Evolutionary conservation across 2,329 filamentous ascomycete species (phyloP), one percentile per base, ranked within the genome.

Genomic region (Cladosporium colombiae): DNA sequence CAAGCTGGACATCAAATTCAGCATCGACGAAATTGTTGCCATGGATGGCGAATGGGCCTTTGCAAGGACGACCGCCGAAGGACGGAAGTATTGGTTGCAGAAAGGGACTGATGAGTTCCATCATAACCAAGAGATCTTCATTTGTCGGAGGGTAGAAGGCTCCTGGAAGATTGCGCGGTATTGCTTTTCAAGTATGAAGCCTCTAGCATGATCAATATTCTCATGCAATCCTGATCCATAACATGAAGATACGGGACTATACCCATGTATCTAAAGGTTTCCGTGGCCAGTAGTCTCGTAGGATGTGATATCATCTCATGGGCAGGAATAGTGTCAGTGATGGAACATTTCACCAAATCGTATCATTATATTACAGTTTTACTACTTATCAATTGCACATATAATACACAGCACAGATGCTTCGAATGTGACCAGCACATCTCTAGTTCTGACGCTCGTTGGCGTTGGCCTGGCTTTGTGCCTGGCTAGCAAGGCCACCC

Each of bases 401-500:
- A 49, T 33, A 49, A 60, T 60, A 60, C 50, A 31, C 33, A 10
- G 27, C 25, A 53, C 31, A 57, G n/a, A 37, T 35, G 13, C 53
- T 35, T 33, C n/a, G 31, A 31, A n/a, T 31, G 40, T 49, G 57
- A 21, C 53, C 62, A 18, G 57, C 46, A 37, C 59, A 53, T 13
- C 33, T 50, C 53, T 62, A 62, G 44, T 35, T 35, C 46, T 70
- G 68, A 65, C 68, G 68, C 70, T 73, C 66, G 53, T 77, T 77
- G 68, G 76, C 71, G 16, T 61, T 67, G n/a, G 70, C 74, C 31
- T 74, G 46, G 50, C 67, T 70, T 68, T 75, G 73, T 5, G 72
- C 76, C 66, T 77, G 74, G 33, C 74, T 70, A 31, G 75, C 70
- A 33, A 78, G 67, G 18, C 75, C 73, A 10, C 73, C 74, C 65